These are phyloP conservation scores for Calamus simplicifolius DNA, from an alignment of 176 grass and related monocot species.

Conservation along the genomic window DNA sequence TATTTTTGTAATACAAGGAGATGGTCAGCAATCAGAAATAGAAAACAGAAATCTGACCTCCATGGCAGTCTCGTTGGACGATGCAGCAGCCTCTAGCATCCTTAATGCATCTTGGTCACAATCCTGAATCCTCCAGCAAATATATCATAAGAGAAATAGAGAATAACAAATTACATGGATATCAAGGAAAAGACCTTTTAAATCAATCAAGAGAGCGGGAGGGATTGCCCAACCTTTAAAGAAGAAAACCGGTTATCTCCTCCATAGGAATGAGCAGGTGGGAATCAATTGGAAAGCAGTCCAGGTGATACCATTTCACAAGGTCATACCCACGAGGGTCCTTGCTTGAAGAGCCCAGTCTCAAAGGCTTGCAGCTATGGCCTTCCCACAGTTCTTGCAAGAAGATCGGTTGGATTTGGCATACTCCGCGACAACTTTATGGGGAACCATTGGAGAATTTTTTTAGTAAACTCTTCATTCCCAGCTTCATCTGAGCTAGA, in stretches of 20 bases:
- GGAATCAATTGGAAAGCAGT: constrained; percentile 46
- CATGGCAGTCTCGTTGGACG: constrained; percentile 4
- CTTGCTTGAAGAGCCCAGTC: constrained; percentile 40
- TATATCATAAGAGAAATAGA: not conserved
- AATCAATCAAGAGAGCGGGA: not conserved
- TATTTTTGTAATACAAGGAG: too few relatives aligned
- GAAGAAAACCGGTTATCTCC: constrained; percentile 41
- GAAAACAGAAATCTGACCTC: not conserved
- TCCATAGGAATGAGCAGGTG: constrained; percentile 38
- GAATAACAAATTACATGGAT: too few relatives aligned
- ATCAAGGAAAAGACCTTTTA: too few relatives aligned
- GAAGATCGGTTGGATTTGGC: constrained; percentile 61
- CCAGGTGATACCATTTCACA: constrained; percentile 63
- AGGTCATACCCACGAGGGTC: constrained; percentile 49
- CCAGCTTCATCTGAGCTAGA: not conserved
- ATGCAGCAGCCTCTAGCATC: constrained; percentile 32
- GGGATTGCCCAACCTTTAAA: constrained; percentile 45
- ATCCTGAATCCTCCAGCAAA: constrained; percentile 28
- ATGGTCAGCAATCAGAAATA: too few relatives aligned
- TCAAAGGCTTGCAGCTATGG: constrained; percentile 44
- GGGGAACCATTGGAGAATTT: too few relatives aligned
- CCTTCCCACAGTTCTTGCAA: constrained; percentile 61
- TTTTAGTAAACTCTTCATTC: not conserved
- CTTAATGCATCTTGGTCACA: constrained; percentile 43
- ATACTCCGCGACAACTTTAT: constrained; percentile 26